Evolutionary conservation across 202 grass and related monocot species (phyloP), one percentile per base, ranked within the genome.

Genomic region (Musa balbisiana): DNA sequence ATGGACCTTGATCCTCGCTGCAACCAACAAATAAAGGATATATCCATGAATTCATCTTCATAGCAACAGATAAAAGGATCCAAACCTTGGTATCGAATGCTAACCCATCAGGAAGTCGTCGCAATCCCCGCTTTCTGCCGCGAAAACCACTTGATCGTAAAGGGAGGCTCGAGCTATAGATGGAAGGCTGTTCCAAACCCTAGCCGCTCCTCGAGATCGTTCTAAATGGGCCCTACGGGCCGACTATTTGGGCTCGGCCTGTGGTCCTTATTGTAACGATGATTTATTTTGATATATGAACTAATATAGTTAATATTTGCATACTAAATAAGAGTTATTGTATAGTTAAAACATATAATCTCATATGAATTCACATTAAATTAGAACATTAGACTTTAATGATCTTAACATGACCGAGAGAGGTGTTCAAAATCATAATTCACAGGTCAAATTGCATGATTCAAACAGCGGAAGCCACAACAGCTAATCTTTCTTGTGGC

Each of bases 1-100:
- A 76, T 88, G 87, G 67, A 96, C 86, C 92, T 96, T 96, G 78
- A 96, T 87, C 53, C 85, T 81, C 56, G 85, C 92, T 96, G 82
- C 79, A 19, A 72, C 19, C 43, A 53, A 33, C 64, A 8, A 67
- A 33, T 8, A 15, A 25, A 3, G 0, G 25, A 66, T 33, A 8
- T 5, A 27, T 14, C 25, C 64, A 29, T 15, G 0, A 27, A 67
- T 12, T 29, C 25, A 12, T 33, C 20, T 24, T 23, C n/a, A 8
- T 24, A 64, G 9, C 9, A 13, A 67, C 29, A 11, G 29, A 26
- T 27, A 26, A 25, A 64, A 25, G 22, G 62, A 25, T 59, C n/a
- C 3, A 59, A 19, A 3, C 15, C n/a, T 19, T 0, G 16, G 56
- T 3, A n/a, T 6, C 15, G 17, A n/a, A 59, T 20, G 15, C 56